A percentile compares a stretch with the other conserved stretches of the same genome.
These are phyloP conservation scores for Candida odintsovae DNA, from an alignment of 805 yeast genomes.

Conservation along the genomic window DNA sequence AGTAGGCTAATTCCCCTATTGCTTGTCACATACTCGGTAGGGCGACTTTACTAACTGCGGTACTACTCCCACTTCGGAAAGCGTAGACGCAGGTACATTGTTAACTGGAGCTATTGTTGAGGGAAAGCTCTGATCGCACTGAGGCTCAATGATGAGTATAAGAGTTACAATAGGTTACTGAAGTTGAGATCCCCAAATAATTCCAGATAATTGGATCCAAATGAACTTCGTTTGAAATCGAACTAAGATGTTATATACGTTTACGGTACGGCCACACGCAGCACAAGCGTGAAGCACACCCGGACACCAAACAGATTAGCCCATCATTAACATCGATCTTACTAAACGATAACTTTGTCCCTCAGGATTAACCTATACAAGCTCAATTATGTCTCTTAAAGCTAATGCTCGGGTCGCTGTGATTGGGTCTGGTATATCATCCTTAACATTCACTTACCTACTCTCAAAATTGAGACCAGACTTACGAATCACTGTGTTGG, in stretches of 20 bases:
- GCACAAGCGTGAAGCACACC: background rate
- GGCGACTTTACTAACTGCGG: background rate
- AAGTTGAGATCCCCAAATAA: no score
- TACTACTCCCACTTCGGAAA: background rate
- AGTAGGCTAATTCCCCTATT: no score
- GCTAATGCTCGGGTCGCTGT: constrained; percentile 51
- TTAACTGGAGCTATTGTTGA: no score
- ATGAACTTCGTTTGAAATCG: no score
- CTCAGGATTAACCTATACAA: no score
- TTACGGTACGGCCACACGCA: no score
- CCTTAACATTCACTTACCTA: constrained; percentile 68
- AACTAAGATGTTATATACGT: no score
- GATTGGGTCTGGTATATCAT: constrained; percentile 86
- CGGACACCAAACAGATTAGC: background rate
- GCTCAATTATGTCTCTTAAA: constrained; percentile 1
- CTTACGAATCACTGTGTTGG: constrained; percentile 56
- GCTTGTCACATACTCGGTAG: background rate
- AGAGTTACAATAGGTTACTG: no score
- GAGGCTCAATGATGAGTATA: no score
- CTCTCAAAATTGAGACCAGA: constrained; percentile 74
- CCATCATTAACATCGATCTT: background rate
- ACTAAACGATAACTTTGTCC: background rate
- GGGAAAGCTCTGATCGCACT: no score
- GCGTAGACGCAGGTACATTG: background rate
- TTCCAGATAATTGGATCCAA: no score